Evolutionary conservation across 1,284 basidiomycete species (phyloP).

Genomic region (Malassezia dermatis): DNA sequence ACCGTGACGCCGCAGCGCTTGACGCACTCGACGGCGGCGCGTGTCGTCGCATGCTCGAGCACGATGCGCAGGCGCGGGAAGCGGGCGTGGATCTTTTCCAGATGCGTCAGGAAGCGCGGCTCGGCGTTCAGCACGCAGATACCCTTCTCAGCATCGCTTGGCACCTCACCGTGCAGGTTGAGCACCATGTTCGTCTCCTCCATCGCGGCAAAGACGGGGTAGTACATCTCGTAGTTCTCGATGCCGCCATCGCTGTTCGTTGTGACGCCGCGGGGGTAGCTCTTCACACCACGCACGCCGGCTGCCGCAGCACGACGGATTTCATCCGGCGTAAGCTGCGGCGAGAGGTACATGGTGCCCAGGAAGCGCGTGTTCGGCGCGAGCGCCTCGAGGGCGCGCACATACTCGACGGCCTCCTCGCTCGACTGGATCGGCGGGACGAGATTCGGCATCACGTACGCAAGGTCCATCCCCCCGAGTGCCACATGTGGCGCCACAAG

Average conservation of each 20-base stretch:
- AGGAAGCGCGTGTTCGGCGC: constrained; percentile 74
- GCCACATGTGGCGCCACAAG: constrained; percentile 84
- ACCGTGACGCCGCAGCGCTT: constrained; percentile 58
- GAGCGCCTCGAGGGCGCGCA: constrained; percentile 62
- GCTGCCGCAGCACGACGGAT: constrained; percentile 62
- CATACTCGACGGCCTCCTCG: constrained; percentile 71
- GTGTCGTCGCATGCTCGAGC: constrained; percentile 95
- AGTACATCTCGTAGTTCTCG: constrained; percentile 88
- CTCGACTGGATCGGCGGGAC: constrained; percentile 81
- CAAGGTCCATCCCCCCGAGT: constrained; percentile 76
- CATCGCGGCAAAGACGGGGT: constrained; percentile 90
- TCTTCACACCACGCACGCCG: constrained; percentile 66
- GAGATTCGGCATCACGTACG: constrained; percentile 98
- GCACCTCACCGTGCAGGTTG: constrained; percentile 94
- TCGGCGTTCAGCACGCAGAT: constrained; percentile 92
- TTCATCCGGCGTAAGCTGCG: constrained; percentile 79
- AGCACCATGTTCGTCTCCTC: constrained; percentile 84
- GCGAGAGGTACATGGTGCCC: constrained; percentile 90
- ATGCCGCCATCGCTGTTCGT: constrained; percentile 95
- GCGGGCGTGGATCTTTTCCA: constrained; percentile 66
- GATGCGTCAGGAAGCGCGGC: constrained; percentile 75
- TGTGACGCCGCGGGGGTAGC: constrained; percentile 92
- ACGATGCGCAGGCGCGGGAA: constrained; percentile 95
- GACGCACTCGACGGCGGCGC: constrained; percentile 74
- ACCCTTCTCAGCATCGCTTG: constrained; percentile 72